Base-by-base conservation (phyloP, 2,329 filamentous ascomycete genomes). In the Cladosporium sp. region DNA sequence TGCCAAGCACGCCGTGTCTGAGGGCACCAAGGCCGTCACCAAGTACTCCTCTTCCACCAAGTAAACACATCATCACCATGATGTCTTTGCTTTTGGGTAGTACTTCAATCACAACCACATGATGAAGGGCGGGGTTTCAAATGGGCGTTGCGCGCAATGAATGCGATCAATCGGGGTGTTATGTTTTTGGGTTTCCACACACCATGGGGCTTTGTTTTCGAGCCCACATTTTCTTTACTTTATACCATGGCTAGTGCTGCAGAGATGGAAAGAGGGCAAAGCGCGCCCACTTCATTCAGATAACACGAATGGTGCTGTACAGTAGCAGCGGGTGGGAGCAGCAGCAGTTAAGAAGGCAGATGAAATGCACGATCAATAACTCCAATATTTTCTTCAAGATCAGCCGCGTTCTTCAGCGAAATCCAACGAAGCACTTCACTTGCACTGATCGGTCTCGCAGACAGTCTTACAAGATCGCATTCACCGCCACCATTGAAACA, bases 1-100 rank as follows among this genome's bases (percentile, higher is more conserved):
- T 75, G 95, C 95, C 81, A 99, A 99, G 91, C 95, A 99, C 84
- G 95, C 95, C 74, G 95, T 99, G 58, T 99, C 95, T 76, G 95
- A 99, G 86, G 95, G 95, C 79, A 99, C 95, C 81, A 99, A 99
- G 92, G 95, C 95, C 66, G 95, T 99, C 75, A 99, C 95, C 87
- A 99, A 99, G 90, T 99, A 98, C 89, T 98, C 94, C 74, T 97
- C 94, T 67, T 97, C 94, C 79, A 95, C 93, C 83, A 99, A 98
- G 92, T 98, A 97, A 88, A 30, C 59, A 46, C 46, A 54, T 54
- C 51, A 14, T 32, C 58, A 49, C 11, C 36, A 21, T 76, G 69
- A 70, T 72, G 73, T 76, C 77, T 76, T 81, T 82, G 77, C 79
- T 80, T 81, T 75, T 77, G 43, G 43, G 62, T 58, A 56, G 57